A percentile compares a stretch with the other conserved stretches of the same genome.
These are phyloP conservation scores for Globomyces pollinis-pini DNA, from an alignment of 192 early-diverging fungal species.

Conservation along the genomic window DNA sequence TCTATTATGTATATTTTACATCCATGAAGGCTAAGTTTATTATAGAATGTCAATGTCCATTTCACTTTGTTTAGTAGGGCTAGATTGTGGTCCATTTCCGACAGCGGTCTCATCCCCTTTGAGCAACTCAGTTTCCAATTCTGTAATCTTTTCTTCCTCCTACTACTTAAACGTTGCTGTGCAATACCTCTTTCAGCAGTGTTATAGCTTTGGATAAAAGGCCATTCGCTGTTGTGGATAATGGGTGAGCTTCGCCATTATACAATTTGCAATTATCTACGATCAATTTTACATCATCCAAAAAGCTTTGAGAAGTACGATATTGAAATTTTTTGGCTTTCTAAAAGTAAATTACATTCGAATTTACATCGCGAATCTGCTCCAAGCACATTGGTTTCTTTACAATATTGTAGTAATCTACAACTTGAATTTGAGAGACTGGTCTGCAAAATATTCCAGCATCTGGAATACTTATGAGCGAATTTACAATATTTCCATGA, in stretches of 20 bases:
- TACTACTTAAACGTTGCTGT: not conserved
- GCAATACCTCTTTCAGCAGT: not conserved
- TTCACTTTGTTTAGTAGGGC: too few species aligned
- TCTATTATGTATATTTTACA: too few species aligned
- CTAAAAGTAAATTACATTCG: slow-evolving; percentile 13
- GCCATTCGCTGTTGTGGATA: slow-evolving; percentile 33
- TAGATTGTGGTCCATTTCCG: too few species aligned
- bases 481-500: slow-evolving; percentile 30
- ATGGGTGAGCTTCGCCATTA: slow-evolving; percentile 40
- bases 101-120: too few species aligned
- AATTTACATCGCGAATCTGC: slow-evolving; percentile 41
- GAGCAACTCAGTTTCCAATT: too few species aligned
- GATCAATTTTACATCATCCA: slow-evolving; percentile 45
- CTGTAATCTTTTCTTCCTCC: not conserved
- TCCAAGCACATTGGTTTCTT: slow-evolving; percentile 45
- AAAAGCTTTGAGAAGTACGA: slow-evolving; percentile 34
- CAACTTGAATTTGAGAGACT: slow-evolving; percentile 33
- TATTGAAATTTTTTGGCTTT: slow-evolving; percentile 29
- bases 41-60: too few species aligned
- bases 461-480: slow-evolving; percentile 38
- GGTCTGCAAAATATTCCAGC: slow-evolving; percentile 40
- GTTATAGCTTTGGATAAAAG: slow-evolving; percentile 25
- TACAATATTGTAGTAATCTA: slow-evolving; percentile 45
- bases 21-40: too few species aligned
- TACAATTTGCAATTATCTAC: slow-evolving; percentile 44